Evolutionary conservation across 139 green algal species (phyloP).

Genomic region (Picochlorum sp.): DNA sequence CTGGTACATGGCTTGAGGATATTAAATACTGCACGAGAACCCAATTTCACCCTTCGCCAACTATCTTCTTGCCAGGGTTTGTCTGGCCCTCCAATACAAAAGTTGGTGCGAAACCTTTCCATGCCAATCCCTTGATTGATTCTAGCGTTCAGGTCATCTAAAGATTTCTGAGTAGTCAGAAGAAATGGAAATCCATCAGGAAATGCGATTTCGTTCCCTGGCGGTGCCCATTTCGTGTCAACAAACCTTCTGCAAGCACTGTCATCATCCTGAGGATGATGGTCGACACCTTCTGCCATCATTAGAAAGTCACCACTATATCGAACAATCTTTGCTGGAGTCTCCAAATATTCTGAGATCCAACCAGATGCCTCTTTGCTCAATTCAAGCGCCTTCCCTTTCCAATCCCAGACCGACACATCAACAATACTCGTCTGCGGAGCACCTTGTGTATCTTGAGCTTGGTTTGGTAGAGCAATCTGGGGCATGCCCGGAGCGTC

Average conservation of each 20-base stretch:
- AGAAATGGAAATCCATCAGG: conserved; percentile 55
- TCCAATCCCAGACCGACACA: conserved; percentile 60
- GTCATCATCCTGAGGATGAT: no score
- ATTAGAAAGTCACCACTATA: no score
- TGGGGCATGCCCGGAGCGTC: no score
- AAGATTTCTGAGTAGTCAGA: conserved; percentile 35
- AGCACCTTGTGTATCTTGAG: no score
- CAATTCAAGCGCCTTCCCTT: conserved; percentile 39
- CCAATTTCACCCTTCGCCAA: conserved; percentile 29
- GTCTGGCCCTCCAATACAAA: conserved; percentile 40
- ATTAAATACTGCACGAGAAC: conserved; percentile 16
- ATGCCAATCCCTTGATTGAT: conserved; percentile 36
- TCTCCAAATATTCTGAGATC: conserved; percentile 50
- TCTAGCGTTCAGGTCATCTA: conserved; percentile 40
- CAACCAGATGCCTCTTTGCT: no score
- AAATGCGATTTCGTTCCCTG: conserved; percentile 35
- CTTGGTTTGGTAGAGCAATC: no score
- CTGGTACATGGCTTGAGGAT: conserved; percentile 55
- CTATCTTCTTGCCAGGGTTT: conserved; percentile 44
- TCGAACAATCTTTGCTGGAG: conserved; percentile 37
- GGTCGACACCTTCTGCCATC: no score
- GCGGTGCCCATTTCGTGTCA: conserved; percentile 22
- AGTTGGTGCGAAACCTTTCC: conserved; percentile 66
- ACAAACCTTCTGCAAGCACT: not conserved
- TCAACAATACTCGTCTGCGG: no score